phyloP scores from a whole-genome alignment of 305 asterid species.

The Fraxinus baroniana region DNA sequence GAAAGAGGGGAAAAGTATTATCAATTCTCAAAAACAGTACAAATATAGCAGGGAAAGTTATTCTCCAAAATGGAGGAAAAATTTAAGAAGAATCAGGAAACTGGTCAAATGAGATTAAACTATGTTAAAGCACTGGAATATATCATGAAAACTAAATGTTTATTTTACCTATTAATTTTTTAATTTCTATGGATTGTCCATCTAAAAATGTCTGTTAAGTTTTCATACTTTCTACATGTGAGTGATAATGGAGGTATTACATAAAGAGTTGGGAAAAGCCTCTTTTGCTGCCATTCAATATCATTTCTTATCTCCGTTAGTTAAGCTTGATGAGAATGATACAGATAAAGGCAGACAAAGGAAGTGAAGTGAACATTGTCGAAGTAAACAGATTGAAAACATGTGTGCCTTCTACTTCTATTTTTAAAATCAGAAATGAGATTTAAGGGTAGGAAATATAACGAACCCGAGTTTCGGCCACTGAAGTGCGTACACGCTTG shows the following conservation, averaged over 20 bases:
- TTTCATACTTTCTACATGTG: background rate
- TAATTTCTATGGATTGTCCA: slow-evolving; percentile 8
- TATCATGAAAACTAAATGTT: slow-evolving; percentile 9
- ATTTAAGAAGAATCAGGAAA: slow-evolving; percentile 5
- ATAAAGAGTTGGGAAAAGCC: background rate
- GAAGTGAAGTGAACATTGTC: slow-evolving; percentile 9
- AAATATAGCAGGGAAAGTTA: slow-evolving; percentile 11
- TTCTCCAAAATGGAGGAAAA: background rate
- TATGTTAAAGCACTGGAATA: slow-evolving; percentile 12
- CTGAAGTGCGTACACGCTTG: slow-evolving; percentile 88
- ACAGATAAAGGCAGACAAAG: background rate
- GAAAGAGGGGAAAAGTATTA: slow-evolving; percentile 26
- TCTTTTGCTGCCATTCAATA: background rate
- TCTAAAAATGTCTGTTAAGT: background rate
- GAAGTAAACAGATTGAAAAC: background rate
- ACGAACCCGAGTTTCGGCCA: slow-evolving; percentile 91
- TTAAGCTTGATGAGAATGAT: slow-evolving; percentile 17
- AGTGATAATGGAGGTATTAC: background rate
- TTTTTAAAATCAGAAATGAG: slow-evolving; percentile 1
- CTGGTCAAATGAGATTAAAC: background rate
- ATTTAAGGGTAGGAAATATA: slow-evolving; percentile 9
- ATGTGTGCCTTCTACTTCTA: background rate
- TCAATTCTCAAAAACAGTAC: slow-evolving; percentile 2
- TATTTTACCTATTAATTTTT: slow-evolving; percentile 3
- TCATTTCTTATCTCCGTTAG: background rate